Evolutionary conservation across 306 rosid species (phyloP).

Genomic region (Cotoneaster glaucophyllus): DNA sequence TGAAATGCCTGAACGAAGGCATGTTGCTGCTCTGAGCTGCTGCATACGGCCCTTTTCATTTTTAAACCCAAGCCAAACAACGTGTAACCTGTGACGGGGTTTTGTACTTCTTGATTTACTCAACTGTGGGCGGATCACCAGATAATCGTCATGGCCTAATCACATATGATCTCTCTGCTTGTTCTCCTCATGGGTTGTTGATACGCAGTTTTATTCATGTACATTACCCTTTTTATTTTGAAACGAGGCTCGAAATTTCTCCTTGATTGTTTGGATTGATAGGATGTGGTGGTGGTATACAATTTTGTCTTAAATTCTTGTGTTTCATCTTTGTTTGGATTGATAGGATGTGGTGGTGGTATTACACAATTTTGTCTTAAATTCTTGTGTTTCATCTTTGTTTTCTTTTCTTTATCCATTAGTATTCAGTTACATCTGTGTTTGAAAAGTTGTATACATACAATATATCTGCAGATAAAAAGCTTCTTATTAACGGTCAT

Average conservation of each 20-base stretch:
- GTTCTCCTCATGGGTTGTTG: slow-evolving; percentile 44
- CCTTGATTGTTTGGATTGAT: slow-evolving; percentile 42
- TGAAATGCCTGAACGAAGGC: no score
- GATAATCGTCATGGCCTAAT: slow-evolving; percentile 69
- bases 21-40: no score
- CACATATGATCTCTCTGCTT: slow-evolving; percentile 45
- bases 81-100: background rate
- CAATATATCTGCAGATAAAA: slow-evolving; percentile 46
- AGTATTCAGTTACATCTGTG: slow-evolving; percentile 26
- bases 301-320: slow-evolving; percentile 9
- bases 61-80: no score
- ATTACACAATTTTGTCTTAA: slow-evolving; percentile 11
- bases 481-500: slow-evolving; percentile 46
- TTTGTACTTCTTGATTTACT: slow-evolving; percentile 68
- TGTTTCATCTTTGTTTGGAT: slow-evolving; percentile 2
- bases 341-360: slow-evolving; percentile 15
- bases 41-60: no score
- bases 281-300: slow-evolving; percentile 12
- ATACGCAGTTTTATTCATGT: slow-evolving; percentile 48
- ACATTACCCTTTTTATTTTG: slow-evolving; percentile 90
- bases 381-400: background rate
- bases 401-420: slow-evolving; percentile 15
- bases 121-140: slow-evolving; percentile 50
- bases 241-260: slow-evolving; percentile 79
- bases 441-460: slow-evolving; percentile 34